Evolutionary conservation across 2,329 filamentous ascomycete species (phyloP).

Genomic region (Penicillium sp.): DNA sequence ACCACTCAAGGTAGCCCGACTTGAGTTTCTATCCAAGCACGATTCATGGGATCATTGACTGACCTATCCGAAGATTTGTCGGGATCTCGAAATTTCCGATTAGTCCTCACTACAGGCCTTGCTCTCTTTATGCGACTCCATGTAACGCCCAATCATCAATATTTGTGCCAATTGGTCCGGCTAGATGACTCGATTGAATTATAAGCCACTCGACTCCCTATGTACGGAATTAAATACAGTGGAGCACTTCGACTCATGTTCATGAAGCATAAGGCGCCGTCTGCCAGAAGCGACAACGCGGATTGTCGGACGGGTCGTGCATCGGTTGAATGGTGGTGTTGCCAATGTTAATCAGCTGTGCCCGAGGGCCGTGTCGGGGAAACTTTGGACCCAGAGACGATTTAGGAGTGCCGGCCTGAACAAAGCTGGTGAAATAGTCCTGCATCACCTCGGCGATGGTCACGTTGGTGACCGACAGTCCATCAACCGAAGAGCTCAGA

Average conservation of each 20-base stretch:
- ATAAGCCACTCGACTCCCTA: neutral
- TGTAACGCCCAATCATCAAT: neutral
- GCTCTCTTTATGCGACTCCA: neutral
- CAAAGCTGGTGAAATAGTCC: constrained; percentile 39
- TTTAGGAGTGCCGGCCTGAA: constrained; percentile 32
- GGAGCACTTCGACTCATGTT: neutral
- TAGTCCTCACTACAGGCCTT: neutral
- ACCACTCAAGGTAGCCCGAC: neutral
- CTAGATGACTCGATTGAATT: neutral
- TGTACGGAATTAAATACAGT: neutral
- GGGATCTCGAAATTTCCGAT: neutral
- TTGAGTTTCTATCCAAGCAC: neutral
- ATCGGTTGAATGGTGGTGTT: constrained; percentile 39
- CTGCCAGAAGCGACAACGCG: constrained; percentile 53
- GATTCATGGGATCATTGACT: neutral
- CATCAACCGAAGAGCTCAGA: constrained; percentile 24
- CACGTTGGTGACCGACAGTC: constrained; percentile 26
- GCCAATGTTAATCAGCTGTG: constrained; percentile 44
- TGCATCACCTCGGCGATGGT: constrained; percentile 36
- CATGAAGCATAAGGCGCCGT: constrained; percentile 39
- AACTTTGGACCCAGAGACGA: constrained; percentile 42
- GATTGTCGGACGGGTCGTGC: constrained; percentile 46
- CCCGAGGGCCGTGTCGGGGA: constrained; percentile 45
- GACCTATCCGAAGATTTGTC: neutral
- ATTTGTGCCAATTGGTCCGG: neutral